Evolutionary conservation across 2,329 filamentous ascomycete species (phyloP), one percentile per base, ranked within the genome.

Genomic region (Arthrobotrys conoides): DNA sequence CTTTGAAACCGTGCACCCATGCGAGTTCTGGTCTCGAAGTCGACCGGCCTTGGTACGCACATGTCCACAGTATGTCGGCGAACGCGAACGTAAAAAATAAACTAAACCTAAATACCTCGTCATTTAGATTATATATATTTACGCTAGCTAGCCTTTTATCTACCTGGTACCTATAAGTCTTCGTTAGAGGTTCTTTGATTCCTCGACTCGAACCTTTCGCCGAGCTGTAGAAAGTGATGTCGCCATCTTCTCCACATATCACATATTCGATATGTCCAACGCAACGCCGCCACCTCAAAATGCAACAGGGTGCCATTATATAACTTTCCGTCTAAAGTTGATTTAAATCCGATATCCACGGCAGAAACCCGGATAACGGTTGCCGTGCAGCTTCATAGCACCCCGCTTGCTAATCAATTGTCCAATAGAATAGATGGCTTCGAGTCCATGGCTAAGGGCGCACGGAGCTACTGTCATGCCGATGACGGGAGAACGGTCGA

Each of bases 191-290:
- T n/a, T 44, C 12, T 14, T 3, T 48, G 14, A 33, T 10, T 20
- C 33, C 33, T 12, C 27, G 27, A 30, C 30, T 27, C 3, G 12
- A 65, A n/a, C 20, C 14, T 48, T 44, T 61, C 57, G 57, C 33
- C 36, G 36, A 27, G 57, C 36, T 61, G 20, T 30, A 4, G 36
- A 49, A 48, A 20, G 57, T 48, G 46, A 76, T 76, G 72, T 76
- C 72, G 72, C 72, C 65, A 76, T 76, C 8, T 59, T 71, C 72
- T 76, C 72, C 72, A 76, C 72, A 76, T 44, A 76, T 76, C 72
- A 76, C 72, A 76, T 44, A 76, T 76, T 65, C 66, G 38, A 70
- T 76, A 76, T 76, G 18, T 41, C 30, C 55, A 76, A 69, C 64
- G 53, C 65, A 76, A 69, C 64, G 48, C 71, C 22, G 12, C n/a